Evolutionary conservation across 805 yeast species (phyloP), one percentile per base, ranked within the genome.

Genomic region (Schwanniomyces vanrijiae): DNA sequence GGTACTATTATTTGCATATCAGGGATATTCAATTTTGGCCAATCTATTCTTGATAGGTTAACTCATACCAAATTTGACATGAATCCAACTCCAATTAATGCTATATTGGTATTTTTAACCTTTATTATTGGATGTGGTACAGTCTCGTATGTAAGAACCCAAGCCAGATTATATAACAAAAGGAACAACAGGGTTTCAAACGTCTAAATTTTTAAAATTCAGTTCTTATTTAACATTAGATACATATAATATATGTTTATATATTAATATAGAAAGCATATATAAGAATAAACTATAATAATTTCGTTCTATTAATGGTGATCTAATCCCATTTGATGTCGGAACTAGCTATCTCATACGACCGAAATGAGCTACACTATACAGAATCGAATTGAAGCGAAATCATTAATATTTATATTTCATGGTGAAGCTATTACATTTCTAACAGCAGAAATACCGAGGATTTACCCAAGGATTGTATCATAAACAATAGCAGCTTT

Each of bases 1-100:
- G 84, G 84, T n/a, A 62, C 80, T 16, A 76, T 79, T 26, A 77
- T 79, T 64, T 75, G 81, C 38, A 64, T 76, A 20, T 73, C 83
- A 1, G 84, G 84, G 31, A 52, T 77, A 14, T 61, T 77, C 59
- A 80, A 80, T 56, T 76, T 74, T 50, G 60, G 66, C 35, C 84
- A 80, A 58, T 64, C 74, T 21, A 54, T 64, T 11, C 68, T 80
- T 55, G 84, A 80, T 55, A 66, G 58, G 46, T 56, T 68, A 34
- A 80, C 84, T 1, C 84, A 80, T 59, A 71, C 77, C 2, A 64
- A 66, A 5, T 80, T 80, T 58, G 59, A 72, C 11, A 79, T 79
- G 83, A 76, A 80, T 59, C 84, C 84, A 18, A 61, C 70, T 16
- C 84, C 84, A 2, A 61, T 80, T 48, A 79, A 80, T 53, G 35